Evolutionary conservation across 768 basidiomycete species (phyloP).

Genomic region (Erythrobasidium yunnanense): DNA sequence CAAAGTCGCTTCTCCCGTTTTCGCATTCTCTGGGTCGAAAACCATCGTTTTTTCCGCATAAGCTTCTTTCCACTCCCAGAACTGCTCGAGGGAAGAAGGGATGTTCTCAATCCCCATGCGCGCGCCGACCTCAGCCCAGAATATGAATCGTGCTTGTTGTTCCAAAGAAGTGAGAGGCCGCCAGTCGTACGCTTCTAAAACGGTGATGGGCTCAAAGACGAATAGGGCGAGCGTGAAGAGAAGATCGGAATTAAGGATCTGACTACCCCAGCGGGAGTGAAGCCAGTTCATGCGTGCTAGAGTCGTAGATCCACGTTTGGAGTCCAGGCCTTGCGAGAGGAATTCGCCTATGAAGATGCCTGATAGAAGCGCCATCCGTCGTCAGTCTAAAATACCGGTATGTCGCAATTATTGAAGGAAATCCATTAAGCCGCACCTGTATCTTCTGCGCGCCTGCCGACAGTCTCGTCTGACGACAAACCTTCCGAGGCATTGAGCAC

Average conservation of each 20-base stretch:
- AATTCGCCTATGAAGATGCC: conserved; percentile 10
- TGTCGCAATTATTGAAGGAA: neutral
- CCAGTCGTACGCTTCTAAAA: conserved; percentile 19
- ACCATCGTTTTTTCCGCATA: conserved; percentile 10
- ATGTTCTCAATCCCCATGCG: conserved; percentile 22
- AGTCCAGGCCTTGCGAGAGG: conserved; percentile 10
- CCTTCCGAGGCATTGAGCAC: conserved; percentile 1
- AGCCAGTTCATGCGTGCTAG: conserved; percentile 24
- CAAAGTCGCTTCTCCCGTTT: neutral
- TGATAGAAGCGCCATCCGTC: no score
- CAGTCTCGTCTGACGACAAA: neutral
- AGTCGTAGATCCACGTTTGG: neutral
- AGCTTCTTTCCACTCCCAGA: conserved; percentile 11
- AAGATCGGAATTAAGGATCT: conserved; percentile 7
- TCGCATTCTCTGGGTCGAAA: neutral
- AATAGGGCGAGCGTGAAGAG: conserved; percentile 24
- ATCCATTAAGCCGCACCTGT: neutral
- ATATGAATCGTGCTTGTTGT: conserved; percentile 17
- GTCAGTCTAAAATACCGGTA: neutral
- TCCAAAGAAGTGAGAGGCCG: conserved; percentile 10
- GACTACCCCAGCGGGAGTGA: conserved; percentile 14
- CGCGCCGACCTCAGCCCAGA: conserved; percentile 18
- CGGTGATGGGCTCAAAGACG: conserved; percentile 22
- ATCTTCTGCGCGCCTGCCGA: conserved; percentile 9
- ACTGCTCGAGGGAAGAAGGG: neutral